These are phyloP conservation scores for Backusella psychrophila DNA, from an alignment of 192 early-diverging fungal species.

Conservation along the genomic window DNA sequence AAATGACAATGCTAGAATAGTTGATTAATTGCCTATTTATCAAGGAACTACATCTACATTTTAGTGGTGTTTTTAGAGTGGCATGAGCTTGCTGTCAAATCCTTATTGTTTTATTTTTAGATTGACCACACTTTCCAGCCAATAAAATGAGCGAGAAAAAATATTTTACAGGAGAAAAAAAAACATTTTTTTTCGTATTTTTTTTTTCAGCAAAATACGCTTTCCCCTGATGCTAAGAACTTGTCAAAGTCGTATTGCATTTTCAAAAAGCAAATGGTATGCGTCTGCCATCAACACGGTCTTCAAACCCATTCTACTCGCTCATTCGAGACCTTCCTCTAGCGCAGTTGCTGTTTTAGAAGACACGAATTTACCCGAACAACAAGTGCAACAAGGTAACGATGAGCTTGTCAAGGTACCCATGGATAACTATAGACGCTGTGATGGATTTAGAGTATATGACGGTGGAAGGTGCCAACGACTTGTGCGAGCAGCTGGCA, in stretches of 20 bases:
- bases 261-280: constrained; percentile 5
- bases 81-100: too few species aligned
- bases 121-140: neutral
- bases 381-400: neutral
- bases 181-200: neutral
- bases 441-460: neutral
- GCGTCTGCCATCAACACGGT: neutral
- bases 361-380: neutral
- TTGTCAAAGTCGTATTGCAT: neutral
- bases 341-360: neutral
- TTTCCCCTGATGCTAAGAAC: neutral
- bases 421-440: neutral
- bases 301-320: neutral
- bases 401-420: neutral
- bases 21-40: too few species aligned
- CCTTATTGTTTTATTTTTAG: too few species aligned
- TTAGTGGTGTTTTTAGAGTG: too few species aligned
- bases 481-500: neutral
- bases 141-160: neutral
- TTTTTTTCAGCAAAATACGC: neutral
- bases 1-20: too few species aligned
- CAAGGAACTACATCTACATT: too few species aligned
- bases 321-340: neutral
- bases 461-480: neutral
- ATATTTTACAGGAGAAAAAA: neutral